Evolutionary conservation across 2,329 filamentous ascomycete genomes (phyloP), one percentile per base, ranked within the genome.

Genomic region (Cordyceps pruinosa): DNA sequence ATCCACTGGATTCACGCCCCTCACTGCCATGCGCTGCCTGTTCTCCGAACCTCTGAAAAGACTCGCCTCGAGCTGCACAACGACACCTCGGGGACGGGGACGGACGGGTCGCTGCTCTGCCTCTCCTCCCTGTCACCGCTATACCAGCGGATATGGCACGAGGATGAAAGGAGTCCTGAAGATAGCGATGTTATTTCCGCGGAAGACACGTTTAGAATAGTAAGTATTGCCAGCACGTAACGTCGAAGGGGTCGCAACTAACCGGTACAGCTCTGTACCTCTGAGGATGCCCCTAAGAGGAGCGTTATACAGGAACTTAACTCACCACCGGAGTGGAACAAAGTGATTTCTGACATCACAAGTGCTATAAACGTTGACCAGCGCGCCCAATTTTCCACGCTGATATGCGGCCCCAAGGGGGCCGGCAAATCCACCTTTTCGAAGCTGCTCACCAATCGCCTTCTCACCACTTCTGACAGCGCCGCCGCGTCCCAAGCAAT

Each of bases 371-470:
- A 64, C 35, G 64, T 63, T 12, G 73, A 69, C 49, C 71, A 68
- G 39, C 67, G 65, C 15, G 68, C 65, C 7, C 67, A 70, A 46
- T 69, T 69, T 2, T 72, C 74, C 2, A 74, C 83, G 7, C 74
- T 91, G 60, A 73, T 90, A 3, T 85, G 85, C 50, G 88, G 88
- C 0, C 82, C 86, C 0, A 88, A 90, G 61, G 84, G 82, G 1
- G 83, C 87, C 3, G 88, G 88, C 2, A 92, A 92, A 66, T 91
- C 88, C 1, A 90, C 87, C 0, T 88, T 91, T 66, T 80, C 82
- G 13, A 82, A 81, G 48, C 69, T 90, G 5, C 73, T 92, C 2
- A 72, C 79, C 9, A 92, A 92, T 65, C 79, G 82, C 12, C 72
- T 89, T 9, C 69, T 89, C n/a, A 87, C 83, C 4, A 58, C 51